phyloP scores from a whole-genome alignment of 2,329 filamentous ascomycete genomes.

The Colletotrichum tofieldiae region DNA sequence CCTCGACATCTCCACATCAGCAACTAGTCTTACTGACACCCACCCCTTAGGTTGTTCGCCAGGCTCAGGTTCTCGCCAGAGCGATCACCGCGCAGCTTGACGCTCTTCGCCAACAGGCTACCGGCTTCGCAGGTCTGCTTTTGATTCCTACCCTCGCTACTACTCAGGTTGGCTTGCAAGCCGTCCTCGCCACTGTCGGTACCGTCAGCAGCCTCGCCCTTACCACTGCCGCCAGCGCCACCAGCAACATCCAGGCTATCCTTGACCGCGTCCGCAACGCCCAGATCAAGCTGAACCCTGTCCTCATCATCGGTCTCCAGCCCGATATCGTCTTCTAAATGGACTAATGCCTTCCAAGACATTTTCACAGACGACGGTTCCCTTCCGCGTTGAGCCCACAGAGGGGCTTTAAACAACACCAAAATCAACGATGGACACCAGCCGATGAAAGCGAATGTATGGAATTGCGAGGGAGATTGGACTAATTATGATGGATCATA shows the following conservation, averaged over 20 bases:
- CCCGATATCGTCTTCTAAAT: constrained; percentile 10
- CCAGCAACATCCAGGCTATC: not conserved
- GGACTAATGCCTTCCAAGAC: not conserved
- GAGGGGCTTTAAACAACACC: not conserved
- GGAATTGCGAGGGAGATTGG: not conserved
- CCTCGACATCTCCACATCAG: not conserved
- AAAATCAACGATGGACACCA: not conserved
- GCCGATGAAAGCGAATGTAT: not conserved
- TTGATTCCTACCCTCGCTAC: not conserved
- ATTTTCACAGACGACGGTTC: not conserved
- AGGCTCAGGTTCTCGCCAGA: not conserved
- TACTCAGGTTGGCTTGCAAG: not conserved
- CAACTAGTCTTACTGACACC: not conserved
- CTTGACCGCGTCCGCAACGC: constrained; percentile 16
- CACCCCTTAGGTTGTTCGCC: not conserved
- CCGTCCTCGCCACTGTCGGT: not conserved
- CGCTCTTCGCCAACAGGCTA: not conserved
- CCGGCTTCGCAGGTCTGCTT: not conserved
- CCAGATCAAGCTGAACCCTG: not conserved
- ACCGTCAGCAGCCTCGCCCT: not conserved
- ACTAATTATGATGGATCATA: not conserved
- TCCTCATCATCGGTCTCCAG: constrained; percentile 11
- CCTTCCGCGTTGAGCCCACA: too few relatives aligned
- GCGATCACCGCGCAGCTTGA: constrained; percentile 2
- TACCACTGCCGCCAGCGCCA: not conserved